Conservation (phyloP, 164 flowering plant genomes). For the Cinnamomum chago region DNA sequence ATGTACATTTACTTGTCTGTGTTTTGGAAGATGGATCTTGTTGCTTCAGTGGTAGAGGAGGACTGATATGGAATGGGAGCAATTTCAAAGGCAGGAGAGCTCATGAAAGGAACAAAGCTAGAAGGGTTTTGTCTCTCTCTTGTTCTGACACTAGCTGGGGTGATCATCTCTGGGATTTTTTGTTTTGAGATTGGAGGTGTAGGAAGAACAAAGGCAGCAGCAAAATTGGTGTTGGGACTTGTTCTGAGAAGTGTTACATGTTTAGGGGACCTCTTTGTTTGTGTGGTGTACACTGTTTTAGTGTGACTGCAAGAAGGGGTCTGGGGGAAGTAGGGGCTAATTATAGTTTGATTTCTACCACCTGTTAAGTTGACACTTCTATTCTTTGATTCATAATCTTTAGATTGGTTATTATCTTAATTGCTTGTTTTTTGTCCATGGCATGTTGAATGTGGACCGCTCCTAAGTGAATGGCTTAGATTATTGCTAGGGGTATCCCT, state of each 20-base stretch:
- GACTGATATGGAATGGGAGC: slow-evolving; percentile 25
- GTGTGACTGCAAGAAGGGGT: slow-evolving; percentile 27
- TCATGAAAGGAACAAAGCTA: slow-evolving; percentile 24
- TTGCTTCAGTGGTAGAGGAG: slow-evolving; percentile 29
- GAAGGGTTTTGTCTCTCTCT: slow-evolving; percentile 21
- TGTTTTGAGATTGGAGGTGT: not conserved
- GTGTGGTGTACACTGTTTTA: slow-evolving; percentile 28
- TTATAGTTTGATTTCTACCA: not conserved
- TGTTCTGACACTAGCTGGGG: not conserved
- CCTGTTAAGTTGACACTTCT: not conserved
- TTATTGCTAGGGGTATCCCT: too few relatives aligned
- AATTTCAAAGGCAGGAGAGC: slow-evolving; percentile 22
- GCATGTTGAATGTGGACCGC: too few relatives aligned
- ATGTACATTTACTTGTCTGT: slow-evolving; percentile 12
- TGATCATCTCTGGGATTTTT: not conserved
- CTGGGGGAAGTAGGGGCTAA: slow-evolving; percentile 6
- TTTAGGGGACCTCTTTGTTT: slow-evolving; percentile 11
- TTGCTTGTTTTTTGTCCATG: too few relatives aligned
- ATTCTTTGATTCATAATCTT: not conserved
- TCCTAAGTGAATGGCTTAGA: too few relatives aligned
- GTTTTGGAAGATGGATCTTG: slow-evolving; percentile 22
- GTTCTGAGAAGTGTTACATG: not conserved
- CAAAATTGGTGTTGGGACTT: slow-evolving; percentile 6
- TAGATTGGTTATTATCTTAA: too few relatives aligned
- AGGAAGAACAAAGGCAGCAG: not conserved